Evolutionary conservation across 768 basidiomycete species (phyloP).

Genomic region (Lactifluus rugatus): DNA sequence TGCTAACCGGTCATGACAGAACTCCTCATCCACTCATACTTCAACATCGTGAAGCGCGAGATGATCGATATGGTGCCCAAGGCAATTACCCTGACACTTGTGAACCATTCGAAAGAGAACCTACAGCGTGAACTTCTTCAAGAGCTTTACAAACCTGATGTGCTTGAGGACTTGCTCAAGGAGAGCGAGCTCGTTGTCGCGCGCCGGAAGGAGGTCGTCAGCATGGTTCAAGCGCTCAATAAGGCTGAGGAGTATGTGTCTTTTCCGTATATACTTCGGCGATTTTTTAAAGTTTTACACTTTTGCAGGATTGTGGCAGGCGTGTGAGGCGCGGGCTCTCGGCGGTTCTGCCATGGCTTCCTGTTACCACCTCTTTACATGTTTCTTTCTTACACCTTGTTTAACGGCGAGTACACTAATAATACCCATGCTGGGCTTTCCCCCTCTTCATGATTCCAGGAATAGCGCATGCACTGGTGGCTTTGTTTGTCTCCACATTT

Average conservation of each 20-base stretch:
- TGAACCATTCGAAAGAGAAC: slow-evolving; percentile 88
- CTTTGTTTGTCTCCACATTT: neutral
- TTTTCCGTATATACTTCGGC: neutral
- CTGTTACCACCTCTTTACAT: neutral
- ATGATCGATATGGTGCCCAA: slow-evolving; percentile 99
- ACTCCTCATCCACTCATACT: slow-evolving; percentile 92
- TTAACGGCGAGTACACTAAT: slow-evolving; percentile 19
- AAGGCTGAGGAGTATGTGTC: slow-evolving; percentile 87
- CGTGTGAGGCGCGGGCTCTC: slow-evolving; percentile 30
- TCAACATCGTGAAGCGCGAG: slow-evolving; percentile 97
- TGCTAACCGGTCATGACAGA: slow-evolving; percentile 36
- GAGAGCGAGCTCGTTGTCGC: slow-evolving; percentile 85
- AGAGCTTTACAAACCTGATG: slow-evolving; percentile 95
- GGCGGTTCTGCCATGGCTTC: neutral
- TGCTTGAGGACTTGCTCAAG: slow-evolving; percentile 89
- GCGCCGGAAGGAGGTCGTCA: slow-evolving; percentile 87
- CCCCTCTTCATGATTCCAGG: neutral
- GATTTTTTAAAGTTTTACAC: slow-evolving; percentile 10
- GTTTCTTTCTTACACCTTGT: slow-evolving; percentile 6
- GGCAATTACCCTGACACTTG: slow-evolving; percentile 84
- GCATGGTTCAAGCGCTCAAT: slow-evolving; percentile 90
- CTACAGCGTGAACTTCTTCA: slow-evolving; percentile 90
- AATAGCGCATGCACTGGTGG: neutral
- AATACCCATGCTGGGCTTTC: slow-evolving; percentile 15
- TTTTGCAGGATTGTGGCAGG: slow-evolving; percentile 50